Conservation (phyloP, 495 filamentous ascomycete genomes). For the Immersiella caudata region DNA sequence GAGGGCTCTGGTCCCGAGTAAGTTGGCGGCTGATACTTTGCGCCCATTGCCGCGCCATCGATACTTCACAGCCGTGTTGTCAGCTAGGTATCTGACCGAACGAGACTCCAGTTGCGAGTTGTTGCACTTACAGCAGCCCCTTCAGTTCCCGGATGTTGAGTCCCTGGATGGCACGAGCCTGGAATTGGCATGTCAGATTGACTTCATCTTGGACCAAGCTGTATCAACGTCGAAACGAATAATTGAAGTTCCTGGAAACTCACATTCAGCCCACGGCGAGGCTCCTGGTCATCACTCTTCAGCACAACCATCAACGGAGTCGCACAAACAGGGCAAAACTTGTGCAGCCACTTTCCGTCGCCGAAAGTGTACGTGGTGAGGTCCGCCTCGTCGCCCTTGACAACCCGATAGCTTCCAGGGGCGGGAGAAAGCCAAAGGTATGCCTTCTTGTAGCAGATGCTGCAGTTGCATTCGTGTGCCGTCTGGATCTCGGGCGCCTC, state of each 20-base stretch:
- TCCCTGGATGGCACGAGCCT: conserved; percentile 39
- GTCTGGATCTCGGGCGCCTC: conserved; percentile 46
- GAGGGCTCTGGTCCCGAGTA: conserved; percentile 47
- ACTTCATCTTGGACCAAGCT: not conserved
- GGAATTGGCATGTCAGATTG: not conserved
- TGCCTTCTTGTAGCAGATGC: conserved; percentile 52
- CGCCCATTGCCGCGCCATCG: conserved; percentile 38
- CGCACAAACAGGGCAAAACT: conserved; percentile 52
- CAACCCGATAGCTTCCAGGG: conserved; percentile 34
- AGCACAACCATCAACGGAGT: conserved; percentile 32
- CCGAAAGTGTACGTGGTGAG: conserved; percentile 44
- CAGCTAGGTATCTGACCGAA: too few species aligned
- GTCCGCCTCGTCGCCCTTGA: conserved; percentile 41
- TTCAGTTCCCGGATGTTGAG: conserved; percentile 44
- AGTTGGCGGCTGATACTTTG: conserved; percentile 36
- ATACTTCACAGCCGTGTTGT: too few species aligned
- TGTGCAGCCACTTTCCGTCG: conserved; percentile 31
- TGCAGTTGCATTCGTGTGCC: conserved; percentile 53
- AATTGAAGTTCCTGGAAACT: too few species aligned
- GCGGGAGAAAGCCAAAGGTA: conserved; percentile 42
- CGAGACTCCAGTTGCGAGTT: too few species aligned
- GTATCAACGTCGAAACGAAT: too few species aligned
- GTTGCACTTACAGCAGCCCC: conserved; percentile 36
- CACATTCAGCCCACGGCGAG: conserved; percentile 10
- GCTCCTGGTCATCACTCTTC: not conserved